Evolutionary conservation across 768 basidiomycete genomes (phyloP).

Genomic region (Suillus occidentalis): DNA sequence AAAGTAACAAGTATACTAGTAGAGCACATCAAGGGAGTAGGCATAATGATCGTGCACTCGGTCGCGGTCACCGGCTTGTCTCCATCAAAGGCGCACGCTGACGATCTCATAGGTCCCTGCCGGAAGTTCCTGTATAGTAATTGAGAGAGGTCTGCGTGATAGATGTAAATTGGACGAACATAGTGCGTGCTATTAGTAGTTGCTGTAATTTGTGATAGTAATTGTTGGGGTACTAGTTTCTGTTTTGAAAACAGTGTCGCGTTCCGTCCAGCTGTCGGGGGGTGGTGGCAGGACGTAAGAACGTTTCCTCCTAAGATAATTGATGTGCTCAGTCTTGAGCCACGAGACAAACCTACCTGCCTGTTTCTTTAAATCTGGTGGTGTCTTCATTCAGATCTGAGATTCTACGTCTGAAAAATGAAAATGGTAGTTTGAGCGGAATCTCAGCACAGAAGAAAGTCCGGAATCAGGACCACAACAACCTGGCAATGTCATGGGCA

Average conservation of each 20-base stretch:
- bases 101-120: not conserved
- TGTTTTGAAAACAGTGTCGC: not conserved
- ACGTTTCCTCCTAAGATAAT: not conserved
- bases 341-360: not conserved
- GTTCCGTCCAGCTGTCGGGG: not conserved
- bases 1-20: not conserved
- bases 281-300: not conserved
- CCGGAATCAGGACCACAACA: too few relatives aligned
- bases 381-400: too few relatives aligned
- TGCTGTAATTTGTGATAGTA: too few relatives aligned
- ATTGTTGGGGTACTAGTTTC: too few relatives aligned
- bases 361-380: not conserved
- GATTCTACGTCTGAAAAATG: too few relatives aligned
- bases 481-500: conserved; percentile 61
- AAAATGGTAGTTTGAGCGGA: too few relatives aligned
- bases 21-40: not conserved
- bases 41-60: not conserved
- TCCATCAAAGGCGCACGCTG: not conserved
- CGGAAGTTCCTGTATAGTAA: not conserved
- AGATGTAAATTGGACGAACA: not conserved
- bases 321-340: not conserved
- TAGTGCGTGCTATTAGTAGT: not conserved
- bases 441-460: not conserved
- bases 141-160: not conserved
- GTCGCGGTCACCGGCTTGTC: not conserved